Conservation (phyloP, 805 yeast genomes). For the Wickerhamomyces strasburgensis region DNA sequence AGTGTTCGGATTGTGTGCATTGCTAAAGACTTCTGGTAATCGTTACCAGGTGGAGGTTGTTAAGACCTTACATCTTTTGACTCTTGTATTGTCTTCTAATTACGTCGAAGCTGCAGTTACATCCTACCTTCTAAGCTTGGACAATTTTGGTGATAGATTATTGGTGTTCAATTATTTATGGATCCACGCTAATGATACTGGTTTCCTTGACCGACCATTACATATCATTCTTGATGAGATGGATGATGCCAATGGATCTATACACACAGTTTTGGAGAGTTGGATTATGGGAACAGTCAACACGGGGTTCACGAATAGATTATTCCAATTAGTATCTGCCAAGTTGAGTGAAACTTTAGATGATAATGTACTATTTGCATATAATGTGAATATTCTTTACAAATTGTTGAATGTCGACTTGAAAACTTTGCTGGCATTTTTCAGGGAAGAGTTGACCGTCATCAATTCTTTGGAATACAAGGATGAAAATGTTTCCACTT, state of each 20-base stretch:
- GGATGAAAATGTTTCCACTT: constrained; percentile 49
- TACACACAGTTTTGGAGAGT: constrained; percentile 37
- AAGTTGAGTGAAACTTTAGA: constrained; percentile 47
- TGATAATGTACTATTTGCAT: constrained; percentile 60
- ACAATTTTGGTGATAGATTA: constrained; percentile 37
- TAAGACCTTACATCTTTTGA: constrained; percentile 56
- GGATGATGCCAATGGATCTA: constrained; percentile 36
- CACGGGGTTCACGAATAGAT: constrained; percentile 53
- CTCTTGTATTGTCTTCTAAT: constrained; percentile 43
- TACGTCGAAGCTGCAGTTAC: constrained; percentile 73
- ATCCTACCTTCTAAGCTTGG: constrained; percentile 41
- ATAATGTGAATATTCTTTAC: constrained; percentile 50
- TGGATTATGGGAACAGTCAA: constrained; percentile 44
- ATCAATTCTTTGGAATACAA: constrained; percentile 43
- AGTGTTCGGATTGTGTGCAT: constrained; percentile 17
- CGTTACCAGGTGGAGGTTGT: constrained; percentile 67
- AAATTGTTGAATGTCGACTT: constrained; percentile 46
- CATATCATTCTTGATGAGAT: constrained; percentile 65
- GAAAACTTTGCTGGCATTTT: constrained; percentile 38
- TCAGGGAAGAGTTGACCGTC: constrained; percentile 55
- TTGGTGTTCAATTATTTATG: constrained; percentile 63
- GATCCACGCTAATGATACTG: constrained; percentile 60
- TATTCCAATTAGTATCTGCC: constrained; percentile 56
- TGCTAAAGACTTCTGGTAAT: constrained; percentile 28
- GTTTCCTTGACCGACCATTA: constrained; percentile 53